Evolutionary conservation across 1,139 yeast species (phyloP), one percentile per base, ranked within the genome.

Genomic region (Taphrina communis): DNA sequence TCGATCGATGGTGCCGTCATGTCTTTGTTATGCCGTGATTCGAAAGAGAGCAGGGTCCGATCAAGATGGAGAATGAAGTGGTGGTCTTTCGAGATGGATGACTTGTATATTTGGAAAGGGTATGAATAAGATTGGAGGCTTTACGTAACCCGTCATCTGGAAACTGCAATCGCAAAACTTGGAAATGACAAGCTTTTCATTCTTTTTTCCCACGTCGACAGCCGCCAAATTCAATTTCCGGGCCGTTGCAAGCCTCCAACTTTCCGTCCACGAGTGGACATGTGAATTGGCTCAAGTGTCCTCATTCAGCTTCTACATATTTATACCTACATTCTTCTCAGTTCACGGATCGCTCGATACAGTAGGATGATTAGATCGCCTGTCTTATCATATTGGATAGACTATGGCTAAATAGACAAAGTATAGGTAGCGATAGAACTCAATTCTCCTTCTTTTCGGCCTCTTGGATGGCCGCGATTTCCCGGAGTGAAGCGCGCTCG

Each of bases 401-500:
- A 2, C 31, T 2, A 25, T 25, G 4, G 4, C 2, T 25, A 25
- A 4, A 25, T 25, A 6, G n/a, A 46, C 19, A 46, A 8, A 46
- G 4, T 19, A 8, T 12, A n/a, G 38, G 35, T 53, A 7, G 2
- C 38, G 4, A 8, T 12, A 7, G 44, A 2, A 8, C 38, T 41
- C 51, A 58, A n/a, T 44, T 42, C 7, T 44, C 62, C 60, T 42
- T 58, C 53, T 42, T 44, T 21, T 58, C 62, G n/a, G 62, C 62
- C 60, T 75, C 78, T 68, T 78, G 80, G 59, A 76, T 75, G 62
- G 76, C 77, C 11, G 72, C 74, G 70, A 69, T 67, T 50, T 70
- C 71, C 57, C 70, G 71, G 19, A 71, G 86, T 82, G 79, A 89
- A 80, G 88, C 92, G 84, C 88, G 84, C 75, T 87, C 88, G 62